Percentiles rank a stretch among this genome's conserved stretches.
phyloP scores from a whole-genome alignment of 176 grass and related monocot genomes.

The Oryza australiensis region DNA sequence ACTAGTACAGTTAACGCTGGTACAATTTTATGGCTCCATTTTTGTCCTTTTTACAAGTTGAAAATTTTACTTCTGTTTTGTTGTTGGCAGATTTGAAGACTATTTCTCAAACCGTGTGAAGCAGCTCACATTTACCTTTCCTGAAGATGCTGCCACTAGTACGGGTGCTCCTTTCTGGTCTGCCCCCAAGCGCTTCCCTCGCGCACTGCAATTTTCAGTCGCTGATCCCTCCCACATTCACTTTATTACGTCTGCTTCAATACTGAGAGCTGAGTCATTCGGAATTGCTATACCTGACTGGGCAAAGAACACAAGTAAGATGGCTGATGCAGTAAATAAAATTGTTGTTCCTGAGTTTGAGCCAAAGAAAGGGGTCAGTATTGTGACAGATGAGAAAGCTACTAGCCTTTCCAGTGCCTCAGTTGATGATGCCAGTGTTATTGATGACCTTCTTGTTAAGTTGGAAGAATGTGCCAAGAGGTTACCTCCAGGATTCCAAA shows the following conservation, averaged over 20 bases:
- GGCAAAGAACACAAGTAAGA: conserved; percentile 50
- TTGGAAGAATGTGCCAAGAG: conserved; percentile 62
- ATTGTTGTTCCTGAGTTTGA: conserved; percentile 60
- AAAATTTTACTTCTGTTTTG: neutral
- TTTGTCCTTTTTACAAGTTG: conserved; percentile 25
- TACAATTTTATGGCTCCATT: neutral
- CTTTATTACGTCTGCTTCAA: conserved; percentile 70
- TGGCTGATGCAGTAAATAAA: conserved; percentile 55
- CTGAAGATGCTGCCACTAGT: conserved; percentile 74
- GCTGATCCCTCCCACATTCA: conserved; percentile 53
- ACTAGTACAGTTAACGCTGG: neutral
- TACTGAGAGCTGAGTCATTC: conserved; percentile 77
- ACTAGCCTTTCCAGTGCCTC: conserved; percentile 55
- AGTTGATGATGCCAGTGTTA: conserved; percentile 66
- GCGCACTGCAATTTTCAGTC: conserved; percentile 57
- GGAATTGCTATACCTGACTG: conserved; percentile 69
- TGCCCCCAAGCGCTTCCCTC: conserved; percentile 77
- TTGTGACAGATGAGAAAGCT: conserved; percentile 74
- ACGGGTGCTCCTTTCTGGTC: conserved; percentile 75
- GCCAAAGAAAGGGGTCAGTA: conserved; percentile 64
- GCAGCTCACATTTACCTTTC: conserved; percentile 86
- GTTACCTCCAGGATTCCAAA: conserved; percentile 59
- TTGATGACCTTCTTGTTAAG: conserved; percentile 63
- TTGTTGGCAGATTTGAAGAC: conserved; percentile 69
- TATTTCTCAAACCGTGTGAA: conserved; percentile 85